Evolutionary conservation across 2,329 filamentous ascomycete genomes (phyloP).

Genomic region (Cladosporium sp.): DNA sequence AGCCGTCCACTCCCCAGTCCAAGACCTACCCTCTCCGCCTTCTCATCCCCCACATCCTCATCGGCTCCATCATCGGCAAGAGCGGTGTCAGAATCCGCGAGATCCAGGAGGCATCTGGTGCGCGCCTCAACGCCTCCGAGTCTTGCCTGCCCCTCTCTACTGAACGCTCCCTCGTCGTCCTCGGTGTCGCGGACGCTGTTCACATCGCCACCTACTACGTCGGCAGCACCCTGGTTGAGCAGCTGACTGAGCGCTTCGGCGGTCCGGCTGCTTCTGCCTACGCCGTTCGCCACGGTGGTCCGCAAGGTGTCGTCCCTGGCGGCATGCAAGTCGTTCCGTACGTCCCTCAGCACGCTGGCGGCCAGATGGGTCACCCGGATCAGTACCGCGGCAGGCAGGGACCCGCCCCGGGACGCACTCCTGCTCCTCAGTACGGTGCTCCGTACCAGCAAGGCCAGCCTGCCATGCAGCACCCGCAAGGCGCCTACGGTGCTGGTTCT

Average conservation of each 20-base stretch:
- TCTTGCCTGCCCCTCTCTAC: constrained; percentile 90
- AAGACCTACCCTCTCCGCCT: constrained; percentile 97
- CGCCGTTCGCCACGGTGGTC: constrained; percentile 87
- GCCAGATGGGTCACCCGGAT: constrained; percentile 87
- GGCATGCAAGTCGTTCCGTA: constrained; percentile 99
- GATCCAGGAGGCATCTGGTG: constrained; percentile 96
- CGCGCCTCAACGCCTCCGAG: constrained; percentile 93
- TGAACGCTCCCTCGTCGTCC: constrained; percentile 94
- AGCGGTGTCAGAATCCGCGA: constrained; percentile 93
- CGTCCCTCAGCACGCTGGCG: constrained; percentile 85
- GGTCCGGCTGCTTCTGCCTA: constrained; percentile 97
- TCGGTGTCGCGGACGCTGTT: constrained; percentile 95
- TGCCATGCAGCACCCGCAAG: constrained; percentile 44
- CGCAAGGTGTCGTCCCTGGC: constrained; percentile 88
- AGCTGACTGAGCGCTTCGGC: constrained; percentile 93
- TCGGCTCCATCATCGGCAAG: constrained; percentile 98
- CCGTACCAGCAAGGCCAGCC: constrained; percentile 66
- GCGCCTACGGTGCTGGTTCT: constrained; percentile 65
- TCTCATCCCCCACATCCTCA: constrained; percentile 92
- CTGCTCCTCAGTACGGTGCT: constrained; percentile 49
- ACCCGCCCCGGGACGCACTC: constrained; percentile 68
- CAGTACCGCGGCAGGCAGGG: constrained; percentile 70
- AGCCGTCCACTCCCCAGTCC: constrained; percentile 84
- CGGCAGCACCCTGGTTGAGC: constrained; percentile 94
- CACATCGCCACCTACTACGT: constrained; percentile 99